Evolutionary conservation across 352 stramenopile genomes (phyloP).

Genomic region (Pythium brassicae): DNA sequence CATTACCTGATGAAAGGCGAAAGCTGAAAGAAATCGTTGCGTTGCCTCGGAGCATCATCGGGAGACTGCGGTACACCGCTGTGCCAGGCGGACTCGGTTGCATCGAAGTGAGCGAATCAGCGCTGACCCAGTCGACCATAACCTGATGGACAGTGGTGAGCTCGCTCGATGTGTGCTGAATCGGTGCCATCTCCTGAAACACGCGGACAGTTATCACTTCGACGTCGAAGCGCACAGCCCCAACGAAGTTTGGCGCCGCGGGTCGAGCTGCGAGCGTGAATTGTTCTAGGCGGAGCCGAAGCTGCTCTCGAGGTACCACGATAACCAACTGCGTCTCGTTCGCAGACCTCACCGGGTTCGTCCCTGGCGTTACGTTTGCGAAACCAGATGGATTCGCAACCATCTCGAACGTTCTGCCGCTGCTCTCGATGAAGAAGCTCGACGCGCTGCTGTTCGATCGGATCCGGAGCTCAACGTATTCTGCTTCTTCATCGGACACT

Average conservation of each 20-base stretch:
- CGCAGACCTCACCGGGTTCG: neutral
- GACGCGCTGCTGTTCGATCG: constrained; percentile 7
- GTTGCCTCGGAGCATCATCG: constrained; percentile 16
- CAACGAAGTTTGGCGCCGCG: constrained; percentile 14
- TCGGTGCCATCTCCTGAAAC: neutral
- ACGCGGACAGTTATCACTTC: constrained; percentile 11
- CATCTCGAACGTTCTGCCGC: neutral
- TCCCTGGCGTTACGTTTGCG: neutral
- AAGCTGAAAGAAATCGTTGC: constrained; percentile 28
- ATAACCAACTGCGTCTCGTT: neutral
- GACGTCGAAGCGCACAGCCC: constrained; percentile 18
- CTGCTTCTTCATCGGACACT: neutral
- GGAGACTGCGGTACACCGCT: constrained; percentile 27
- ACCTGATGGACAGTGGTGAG: constrained; percentile 15
- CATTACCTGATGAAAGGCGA: constrained; percentile 30
- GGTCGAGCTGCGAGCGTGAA: constrained; percentile 19
- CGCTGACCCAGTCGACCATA: constrained; percentile 24
- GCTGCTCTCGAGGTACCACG: constrained; percentile 1
- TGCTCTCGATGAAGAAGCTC: constrained; percentile 7
- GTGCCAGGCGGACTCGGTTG: neutral
- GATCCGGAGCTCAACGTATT: constrained; percentile 8
- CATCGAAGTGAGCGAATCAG: constrained; percentile 7
- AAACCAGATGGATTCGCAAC: neutral
- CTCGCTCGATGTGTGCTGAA: constrained; percentile 16
- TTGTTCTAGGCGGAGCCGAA: constrained; percentile 2